Base-by-base conservation (phyloP, 192 early-diverging fungal species). In the Coemansia sp. region DNA sequence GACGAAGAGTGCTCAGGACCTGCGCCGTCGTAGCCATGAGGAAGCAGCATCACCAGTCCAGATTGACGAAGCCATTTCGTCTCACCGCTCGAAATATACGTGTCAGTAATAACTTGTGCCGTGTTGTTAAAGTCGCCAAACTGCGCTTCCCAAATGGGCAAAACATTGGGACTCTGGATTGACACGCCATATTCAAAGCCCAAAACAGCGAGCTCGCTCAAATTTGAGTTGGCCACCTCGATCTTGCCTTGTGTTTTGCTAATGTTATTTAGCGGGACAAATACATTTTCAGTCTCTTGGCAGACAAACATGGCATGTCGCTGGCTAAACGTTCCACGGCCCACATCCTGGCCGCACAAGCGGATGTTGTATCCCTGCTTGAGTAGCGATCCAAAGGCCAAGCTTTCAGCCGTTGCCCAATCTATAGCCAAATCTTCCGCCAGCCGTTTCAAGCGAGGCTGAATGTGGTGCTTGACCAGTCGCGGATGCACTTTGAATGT, bases 61-160 rank as follows among this genome's bases (percentile, higher is more conserved):
- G 87, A 89, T 69, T 96, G 94, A 59, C 93, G 83, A 60, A 98
- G 81, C 96, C 96, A 98, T 78, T 98, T 98, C 55, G 88, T 85
- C 73, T 98, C 95, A 34, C 94, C 92, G 55, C 86, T 89, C 4
- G 88, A 69, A 22, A 98, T 68, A 74, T 89, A 97, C 11, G 93
- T 95, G 78, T 98, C 96, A 64, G 97, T 90, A 19, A 94, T 92
- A 40, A 97, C 93, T 69, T 98, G 94, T 0, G 94, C 94, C 34
- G 91, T 91, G 71, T 97, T 97, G 86, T 93, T 93, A 70, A 98
- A 98, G 75, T 98, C 96, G 57, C 96, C 96, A 76, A 97, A 98
- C 81, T 98, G 96, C 1, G 94, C 94, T 69, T 97, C 96, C 96
- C 96, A 98, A 46, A 98, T 92, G 47, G 87, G 87, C n/a, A 98